Percentiles rank a stretch among this genome's conserved stretches.
These are phyloP conservation scores for Saccharum spontaneum DNA, from an alignment of 176 grass and related monocot species.

Conservation along the genomic window DNA sequence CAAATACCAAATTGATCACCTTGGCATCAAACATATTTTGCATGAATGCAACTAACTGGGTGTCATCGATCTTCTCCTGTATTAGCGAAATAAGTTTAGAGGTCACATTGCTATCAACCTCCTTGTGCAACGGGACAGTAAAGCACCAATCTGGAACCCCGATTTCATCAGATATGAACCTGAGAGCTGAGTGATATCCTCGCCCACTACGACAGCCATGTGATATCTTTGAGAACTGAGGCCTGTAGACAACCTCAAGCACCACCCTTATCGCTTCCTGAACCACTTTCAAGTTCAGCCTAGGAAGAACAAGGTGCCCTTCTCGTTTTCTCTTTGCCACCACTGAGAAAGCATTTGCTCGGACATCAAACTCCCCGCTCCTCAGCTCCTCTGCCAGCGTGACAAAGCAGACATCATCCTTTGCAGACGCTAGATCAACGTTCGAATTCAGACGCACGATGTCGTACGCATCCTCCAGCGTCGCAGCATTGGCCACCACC, in stretches of 20 bases:
- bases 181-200: conserved; percentile 59
- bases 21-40: conserved; percentile 75
- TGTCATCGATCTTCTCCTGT: conserved; percentile 72
- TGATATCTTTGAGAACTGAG: conserved; percentile 88
- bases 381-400: too few species aligned
- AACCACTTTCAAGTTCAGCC: conserved; percentile 70
- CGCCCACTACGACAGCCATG: conserved; percentile 77
- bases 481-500: too few species aligned
- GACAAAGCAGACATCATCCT: too few species aligned
- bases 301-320: conserved; percentile 66
- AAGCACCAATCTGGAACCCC: conserved; percentile 76
- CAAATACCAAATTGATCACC: conserved; percentile 85
- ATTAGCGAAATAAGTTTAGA: conserved; percentile 67
- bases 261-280: conserved; percentile 77
- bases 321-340: conserved; percentile 27
- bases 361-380: too few species aligned
- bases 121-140: conserved; percentile 75
- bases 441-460: too few species aligned
- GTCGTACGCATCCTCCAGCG: too few species aligned
- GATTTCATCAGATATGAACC: conserved; percentile 69
- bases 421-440: too few species aligned
- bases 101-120: conserved; percentile 52
- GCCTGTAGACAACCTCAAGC: conserved; percentile 78
- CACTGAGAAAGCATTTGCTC: too few species aligned
- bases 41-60: conserved; percentile 58